A percentile compares a stretch with the other conserved stretches of the same genome.
phyloP scores from a whole-genome alignment of 176 grass and related monocot genomes.

The Tuctoria greenei region DNA sequence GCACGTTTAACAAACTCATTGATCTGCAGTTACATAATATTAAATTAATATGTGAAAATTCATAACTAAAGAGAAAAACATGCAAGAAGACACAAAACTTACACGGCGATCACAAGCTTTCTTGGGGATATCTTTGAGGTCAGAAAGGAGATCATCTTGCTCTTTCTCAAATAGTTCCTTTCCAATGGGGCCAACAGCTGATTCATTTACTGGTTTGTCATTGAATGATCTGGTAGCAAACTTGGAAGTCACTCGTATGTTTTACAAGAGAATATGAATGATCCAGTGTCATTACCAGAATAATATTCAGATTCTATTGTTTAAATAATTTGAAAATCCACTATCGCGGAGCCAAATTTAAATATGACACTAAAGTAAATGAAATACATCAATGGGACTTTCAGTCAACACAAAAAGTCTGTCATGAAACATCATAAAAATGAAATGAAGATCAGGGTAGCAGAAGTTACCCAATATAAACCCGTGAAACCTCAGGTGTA shows the following conservation, averaged over 20 bases:
- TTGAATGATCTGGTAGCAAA: slow-evolving; percentile 80
- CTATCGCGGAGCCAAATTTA: background rate
- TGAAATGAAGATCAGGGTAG: slow-evolving; percentile 27
- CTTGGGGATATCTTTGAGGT: slow-evolving; percentile 97
- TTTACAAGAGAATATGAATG: background rate
- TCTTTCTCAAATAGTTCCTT: slow-evolving; percentile 97
- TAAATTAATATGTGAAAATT: slow-evolving; percentile 27
- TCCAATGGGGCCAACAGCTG: slow-evolving; percentile 75
- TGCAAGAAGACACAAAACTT: slow-evolving; percentile 22
- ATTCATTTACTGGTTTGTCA: slow-evolving; percentile 93
- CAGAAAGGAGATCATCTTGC: slow-evolving; percentile 94
- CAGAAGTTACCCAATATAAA: slow-evolving; percentile 87
- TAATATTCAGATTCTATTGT: background rate
- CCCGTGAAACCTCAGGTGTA: slow-evolving; percentile 87
- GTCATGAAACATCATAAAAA: background rate
- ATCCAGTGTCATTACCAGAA: background rate
- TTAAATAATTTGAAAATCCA: slow-evolving; percentile 6
- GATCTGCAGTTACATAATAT: slow-evolving; percentile 49
- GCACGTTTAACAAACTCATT: slow-evolving; percentile 97
- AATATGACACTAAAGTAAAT: background rate
- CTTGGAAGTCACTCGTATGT: slow-evolving; percentile 6
- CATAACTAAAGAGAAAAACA: background rate
- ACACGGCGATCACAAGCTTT: slow-evolving; percentile 94
- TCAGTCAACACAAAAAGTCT: slow-evolving; percentile 11
- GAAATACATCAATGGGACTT: slow-evolving; percentile 1